Evolutionary conservation across 805 yeast genomes (phyloP).

Genomic region (Yarrowia sp.): DNA sequence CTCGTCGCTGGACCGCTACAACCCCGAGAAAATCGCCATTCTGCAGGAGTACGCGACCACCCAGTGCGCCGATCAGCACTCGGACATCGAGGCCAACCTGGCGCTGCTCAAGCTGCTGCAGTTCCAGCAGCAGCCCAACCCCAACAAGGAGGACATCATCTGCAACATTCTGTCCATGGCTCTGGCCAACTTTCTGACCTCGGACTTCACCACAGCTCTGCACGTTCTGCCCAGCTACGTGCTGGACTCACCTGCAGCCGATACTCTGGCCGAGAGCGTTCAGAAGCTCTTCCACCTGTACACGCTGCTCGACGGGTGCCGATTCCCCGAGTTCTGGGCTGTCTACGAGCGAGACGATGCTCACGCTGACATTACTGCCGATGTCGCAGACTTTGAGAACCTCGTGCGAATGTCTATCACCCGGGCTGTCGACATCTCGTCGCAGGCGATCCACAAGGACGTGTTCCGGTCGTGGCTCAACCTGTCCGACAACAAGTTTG

Average conservation of each 20-base stretch:
- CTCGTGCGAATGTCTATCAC: constrained; percentile 38
- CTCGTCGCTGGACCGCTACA: constrained; percentile 47
- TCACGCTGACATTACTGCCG: constrained; percentile 40
- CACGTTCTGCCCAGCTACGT: constrained; percentile 48
- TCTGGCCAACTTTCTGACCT: constrained; percentile 43
- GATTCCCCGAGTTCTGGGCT: constrained; percentile 40
- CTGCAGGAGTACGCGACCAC: constrained; percentile 46
- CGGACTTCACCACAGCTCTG: constrained; percentile 47
- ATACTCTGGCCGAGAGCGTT: constrained; percentile 34
- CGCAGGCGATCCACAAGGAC: constrained; percentile 34
- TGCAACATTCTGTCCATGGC: constrained; percentile 45
- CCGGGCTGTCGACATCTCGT: constrained; percentile 36
- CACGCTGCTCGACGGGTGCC: constrained; percentile 36
- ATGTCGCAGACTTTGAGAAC: constrained; percentile 39
- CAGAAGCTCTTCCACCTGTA: constrained; percentile 37
- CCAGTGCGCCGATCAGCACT: constrained; percentile 43
- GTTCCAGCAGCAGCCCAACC: constrained; percentile 38
- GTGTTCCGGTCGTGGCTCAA: constrained; percentile 38
- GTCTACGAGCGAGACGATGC: constrained; percentile 36
- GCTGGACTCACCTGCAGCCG: constrained; percentile 32
- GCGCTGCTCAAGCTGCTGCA: constrained; percentile 48
- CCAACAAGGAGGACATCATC: constrained; percentile 43
- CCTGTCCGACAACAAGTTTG: constrained; percentile 33
- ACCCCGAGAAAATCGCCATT: constrained; percentile 44
- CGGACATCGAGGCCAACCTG: constrained; percentile 47